Evolutionary conservation across 805 yeast species (phyloP), one percentile per base, ranked within the genome.

Genomic region (Ogataea dorogensis): DNA sequence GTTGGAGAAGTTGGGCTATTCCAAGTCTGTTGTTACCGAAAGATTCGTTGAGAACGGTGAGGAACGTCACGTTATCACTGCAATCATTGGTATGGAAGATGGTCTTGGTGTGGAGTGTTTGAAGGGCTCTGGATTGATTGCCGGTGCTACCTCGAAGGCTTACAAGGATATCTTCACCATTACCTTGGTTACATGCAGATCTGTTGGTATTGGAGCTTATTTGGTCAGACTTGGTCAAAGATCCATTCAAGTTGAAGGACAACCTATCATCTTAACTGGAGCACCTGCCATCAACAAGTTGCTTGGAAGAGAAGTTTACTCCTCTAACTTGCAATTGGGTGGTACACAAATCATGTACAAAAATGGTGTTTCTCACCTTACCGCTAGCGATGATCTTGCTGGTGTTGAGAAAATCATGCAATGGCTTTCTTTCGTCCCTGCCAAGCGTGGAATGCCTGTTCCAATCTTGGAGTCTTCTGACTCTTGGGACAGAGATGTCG

Each of bases 141-240:
- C 99, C 15, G 99, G 99, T 66, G 96, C 95, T 18, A 93, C 99
- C 30, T 86, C 97, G 9, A 81, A 87, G 62, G 98, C 98, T 14
- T 93, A 93, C 77, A 85, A 86, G 63, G 99, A 93, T 59, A 93
- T 93, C 46, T 93, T 93, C 72, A 93, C 99, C 14, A 79, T 89
- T 42, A 91, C 98, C n/a, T 73, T 93, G 63, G 98, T 93, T 38
- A 93, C 98, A n/a, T 89, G 98, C 71, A 82, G 99, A 75, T 89
- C 98, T 34, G 99, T 93, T 56, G 99, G 99, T 81, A 93, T 93
- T 63, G 99, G 99, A 72, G 99, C 99, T 29, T 93, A 93, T 61
- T 74, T 93, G 61, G 98, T 93, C 26, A 84, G 99, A 67, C 75
- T 93, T 50, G 99, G 99, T 57, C 98, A 93, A 74, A 84, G 99